Conservation (phyloP, 768 basidiomycete genomes). For the Arthromyces matolae region DNA sequence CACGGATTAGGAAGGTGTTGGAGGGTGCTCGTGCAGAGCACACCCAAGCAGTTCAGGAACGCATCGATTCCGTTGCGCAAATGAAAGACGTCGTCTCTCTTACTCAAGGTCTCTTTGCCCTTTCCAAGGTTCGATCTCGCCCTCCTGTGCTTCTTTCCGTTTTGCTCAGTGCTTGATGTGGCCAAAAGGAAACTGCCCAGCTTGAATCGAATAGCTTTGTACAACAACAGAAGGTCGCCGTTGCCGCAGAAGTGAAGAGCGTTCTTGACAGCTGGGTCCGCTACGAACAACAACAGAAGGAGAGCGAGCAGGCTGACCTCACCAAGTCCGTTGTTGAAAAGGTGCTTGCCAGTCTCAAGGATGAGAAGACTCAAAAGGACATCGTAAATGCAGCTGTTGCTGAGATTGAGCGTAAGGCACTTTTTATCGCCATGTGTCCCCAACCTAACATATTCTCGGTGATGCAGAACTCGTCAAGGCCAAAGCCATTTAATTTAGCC, state of each 20-base stretch:
- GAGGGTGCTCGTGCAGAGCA: slow-evolving; percentile 82
- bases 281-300: slow-evolving; percentile 94
- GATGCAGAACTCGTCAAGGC: slow-evolving; percentile 79
- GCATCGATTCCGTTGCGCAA: slow-evolving; percentile 86
- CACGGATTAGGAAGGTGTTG: slow-evolving; percentile 78
- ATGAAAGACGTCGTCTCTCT: slow-evolving; percentile 95
- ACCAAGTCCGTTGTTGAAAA: slow-evolving; percentile 85
- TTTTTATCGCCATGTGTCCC: not conserved
- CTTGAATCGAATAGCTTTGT: slow-evolving; percentile 89
- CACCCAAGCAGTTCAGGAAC: slow-evolving; percentile 88
- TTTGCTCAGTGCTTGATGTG: not conserved
- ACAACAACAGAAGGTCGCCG: slow-evolving; percentile 81
- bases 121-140: slow-evolving; percentile 73
- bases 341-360: slow-evolving; percentile 76
- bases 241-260: slow-evolving; percentile 86
- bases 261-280: slow-evolving; percentile 98
- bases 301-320: slow-evolving; percentile 92
- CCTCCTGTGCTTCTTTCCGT: not conserved
- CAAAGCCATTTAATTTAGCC: slow-evolving; percentile 73
- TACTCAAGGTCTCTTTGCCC: slow-evolving; percentile 84
- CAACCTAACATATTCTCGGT: not conserved
- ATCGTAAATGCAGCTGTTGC: slow-evolving; percentile 74
- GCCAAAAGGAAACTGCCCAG: slow-evolving; percentile 82
- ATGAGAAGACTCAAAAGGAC: slow-evolving; percentile 88
- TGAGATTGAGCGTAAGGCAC: slow-evolving; percentile 88